Evolutionary conservation across 345 rosid species (phyloP).

Genomic region (Diplotaxis tenuifolia): DNA sequence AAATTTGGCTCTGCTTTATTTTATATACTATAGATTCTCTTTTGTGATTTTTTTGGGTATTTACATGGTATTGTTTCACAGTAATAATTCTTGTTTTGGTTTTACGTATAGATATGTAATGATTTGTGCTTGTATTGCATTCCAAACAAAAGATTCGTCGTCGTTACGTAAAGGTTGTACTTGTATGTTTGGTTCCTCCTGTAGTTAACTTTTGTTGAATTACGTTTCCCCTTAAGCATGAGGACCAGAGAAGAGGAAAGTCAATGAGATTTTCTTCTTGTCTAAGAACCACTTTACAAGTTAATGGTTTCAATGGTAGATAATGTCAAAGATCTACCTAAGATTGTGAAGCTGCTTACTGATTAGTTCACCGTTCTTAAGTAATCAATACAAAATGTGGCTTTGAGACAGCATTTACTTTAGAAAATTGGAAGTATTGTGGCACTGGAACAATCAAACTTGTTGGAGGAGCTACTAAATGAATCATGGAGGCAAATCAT

Average conservation of each 20-base stretch:
- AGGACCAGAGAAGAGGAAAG: no score
- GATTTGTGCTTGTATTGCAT: slow-evolving; percentile 32
- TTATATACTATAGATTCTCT: slow-evolving; percentile 10
- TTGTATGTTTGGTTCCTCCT: neutral
- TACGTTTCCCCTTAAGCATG: neutral
- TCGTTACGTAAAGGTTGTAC: no score
- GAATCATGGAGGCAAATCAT: no score
- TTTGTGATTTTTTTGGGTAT: neutral
- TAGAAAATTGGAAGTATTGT: no score
- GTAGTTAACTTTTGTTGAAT: neutral
- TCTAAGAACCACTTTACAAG: no score
- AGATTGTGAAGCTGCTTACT: neutral
- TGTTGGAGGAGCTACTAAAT: no score
- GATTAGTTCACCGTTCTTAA: neutral
- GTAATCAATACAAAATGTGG: neutral
- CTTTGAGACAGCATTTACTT: neutral
- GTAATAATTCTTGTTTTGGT: slow-evolving; percentile 32
- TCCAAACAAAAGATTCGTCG: neutral
- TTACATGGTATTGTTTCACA: slow-evolving; percentile 19
- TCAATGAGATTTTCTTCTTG: no score
- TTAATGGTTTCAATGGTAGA: no score
- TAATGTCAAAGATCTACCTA: neutral
- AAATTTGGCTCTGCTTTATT: slow-evolving; percentile 15
- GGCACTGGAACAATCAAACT: no score
- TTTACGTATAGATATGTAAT: slow-evolving; percentile 26